Base-by-base conservation (phyloP, 371 early-diverging fungal species). In the Rhizomucor pusillus region DNA sequence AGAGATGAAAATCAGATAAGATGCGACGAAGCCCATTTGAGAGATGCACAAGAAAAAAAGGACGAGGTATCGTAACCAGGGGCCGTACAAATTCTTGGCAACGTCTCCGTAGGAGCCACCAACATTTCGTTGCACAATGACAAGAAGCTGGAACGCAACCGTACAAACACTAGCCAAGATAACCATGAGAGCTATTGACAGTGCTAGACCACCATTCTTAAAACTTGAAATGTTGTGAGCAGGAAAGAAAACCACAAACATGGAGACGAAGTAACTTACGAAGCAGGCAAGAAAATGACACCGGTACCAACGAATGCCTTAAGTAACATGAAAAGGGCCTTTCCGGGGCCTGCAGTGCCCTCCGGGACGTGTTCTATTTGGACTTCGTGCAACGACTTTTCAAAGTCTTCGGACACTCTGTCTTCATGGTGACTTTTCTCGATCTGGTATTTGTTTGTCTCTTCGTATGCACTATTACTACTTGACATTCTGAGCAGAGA, bases 1-100 rank as follows among this genome's bases (percentile, higher is more conserved):
- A 6, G 90, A 87, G n/a, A 93, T 84, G 60, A 92, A 93, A 39
- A 93, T 89, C 22, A 87, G 73, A 60, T 92, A 92, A n/a, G 92
- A 91, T 34, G 88, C 80, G 45, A 87, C 85, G 54, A 90, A 91
- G 11, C 92, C 92, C 48, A 86, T 79, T 70, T 88, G 93, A 29
- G 88, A 84, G 20, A 93, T 37, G 47, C 84, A 84, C 52, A 92
- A 81, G 12, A 87, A 88, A 20, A 63, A 70, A 5, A 86, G 68
- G 24, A 91, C 84, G 1, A 86, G 43, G 47, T 78, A 71, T 47
- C 85, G 73, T 61, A 88, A 67, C 57, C 67, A 70, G 14, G 61
- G 72, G 12, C 93, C 93, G 53, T 88, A 90, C 14, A 92, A 69
- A 10, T 73, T 67, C 45, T 73, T 56, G 0, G 87, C 93, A 46